Evolutionary conservation across 2,329 filamentous ascomycete genomes (phyloP), one percentile per base, ranked within the genome.

Genomic region (Phaeosphaeriaceae sp.): DNA sequence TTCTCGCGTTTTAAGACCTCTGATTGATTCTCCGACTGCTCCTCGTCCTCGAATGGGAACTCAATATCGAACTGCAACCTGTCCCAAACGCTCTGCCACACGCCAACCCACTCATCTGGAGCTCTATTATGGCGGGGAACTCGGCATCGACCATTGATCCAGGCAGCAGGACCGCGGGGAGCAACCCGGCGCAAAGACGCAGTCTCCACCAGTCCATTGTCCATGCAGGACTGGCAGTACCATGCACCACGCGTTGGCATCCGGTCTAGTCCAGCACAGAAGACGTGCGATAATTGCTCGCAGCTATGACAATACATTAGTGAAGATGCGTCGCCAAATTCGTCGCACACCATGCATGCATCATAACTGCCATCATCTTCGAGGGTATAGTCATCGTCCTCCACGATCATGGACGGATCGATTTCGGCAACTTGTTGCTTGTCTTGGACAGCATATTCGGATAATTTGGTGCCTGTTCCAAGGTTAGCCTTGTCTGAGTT

Each of bases 81-180:
- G 63, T 92, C 87, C 87, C 90, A 95, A 1, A 95, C 89, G 45
- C 90, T 89, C 67, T 93, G 88, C 93, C 93, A 97, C 37, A 95
- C 89, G 38, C 88, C 69, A 76, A 90, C 77, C 92, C 89, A 81
- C 35, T 71, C 70, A 37, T 71, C 67, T 15, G 68, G 63, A 21
- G 63, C 65, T 49, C 65, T 56, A 37, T 67, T 60, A 49, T 66
- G 66, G 41, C 66, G 66, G 30, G 65, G 69, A 3, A 68, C 52
- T 7, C 66, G 66, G 46, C 60, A 63, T 33, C 64, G 59, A 30
- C 65, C 62, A 35, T 66, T 66, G 26, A 64, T 51, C 60, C 64
- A 72, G 41, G 63, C 67, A 30, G 66, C 69, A 45, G 66, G 71
- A 29, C 64, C 64, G 37, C 64, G 59, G 16, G 63, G 49, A 18